Evolutionary conservation across 257 asterid species (phyloP).

Genomic region (Plantago major): DNA sequence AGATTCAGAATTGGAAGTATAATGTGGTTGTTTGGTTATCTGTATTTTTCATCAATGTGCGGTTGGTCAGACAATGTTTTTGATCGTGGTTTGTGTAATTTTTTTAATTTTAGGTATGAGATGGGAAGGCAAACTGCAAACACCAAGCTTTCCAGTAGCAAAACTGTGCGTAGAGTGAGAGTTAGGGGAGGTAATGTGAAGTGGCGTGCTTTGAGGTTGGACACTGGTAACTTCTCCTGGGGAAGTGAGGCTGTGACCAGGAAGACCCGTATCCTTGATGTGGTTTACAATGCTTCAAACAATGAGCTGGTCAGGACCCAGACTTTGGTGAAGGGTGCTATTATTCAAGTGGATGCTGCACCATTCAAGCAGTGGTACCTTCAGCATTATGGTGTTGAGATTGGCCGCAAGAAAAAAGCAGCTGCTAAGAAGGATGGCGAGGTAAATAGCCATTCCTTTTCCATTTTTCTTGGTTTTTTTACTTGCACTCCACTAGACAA

Average conservation of each 20-base stretch:
- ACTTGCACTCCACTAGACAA: neutral
- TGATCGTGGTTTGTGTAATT: neutral
- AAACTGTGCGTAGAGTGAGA: conserved; percentile 41
- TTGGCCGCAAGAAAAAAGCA: conserved; percentile 48
- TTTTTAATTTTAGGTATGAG: conserved; percentile 33
- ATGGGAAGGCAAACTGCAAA: conserved; percentile 45
- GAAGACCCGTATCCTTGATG: conserved; percentile 37
- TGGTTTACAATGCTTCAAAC: conserved; percentile 38
- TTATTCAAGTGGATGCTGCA: conserved; percentile 41
- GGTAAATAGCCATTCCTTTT: conserved; percentile 12
- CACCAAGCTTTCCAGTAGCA: conserved; percentile 39
- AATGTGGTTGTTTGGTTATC: neutral
- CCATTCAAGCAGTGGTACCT: conserved; percentile 46
- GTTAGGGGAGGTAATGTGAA: conserved; percentile 41
- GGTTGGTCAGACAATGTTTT: too few species aligned
- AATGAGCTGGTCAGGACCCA: conserved; percentile 41
- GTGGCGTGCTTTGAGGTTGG: conserved; percentile 43
- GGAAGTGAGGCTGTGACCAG: conserved; percentile 44
- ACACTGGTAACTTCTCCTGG: conserved; percentile 40
- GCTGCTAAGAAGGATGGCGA: conserved; percentile 45
- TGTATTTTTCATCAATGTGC: too few species aligned
- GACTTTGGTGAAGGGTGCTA: conserved; percentile 40
- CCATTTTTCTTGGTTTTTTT: neutral
- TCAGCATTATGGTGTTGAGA: conserved; percentile 50
- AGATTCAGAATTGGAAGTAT: too few species aligned